These are phyloP conservation scores for Acanthamoeba lenticulata DNA, from an alignment of 208 protist species.

Conservation along the genomic window DNA sequence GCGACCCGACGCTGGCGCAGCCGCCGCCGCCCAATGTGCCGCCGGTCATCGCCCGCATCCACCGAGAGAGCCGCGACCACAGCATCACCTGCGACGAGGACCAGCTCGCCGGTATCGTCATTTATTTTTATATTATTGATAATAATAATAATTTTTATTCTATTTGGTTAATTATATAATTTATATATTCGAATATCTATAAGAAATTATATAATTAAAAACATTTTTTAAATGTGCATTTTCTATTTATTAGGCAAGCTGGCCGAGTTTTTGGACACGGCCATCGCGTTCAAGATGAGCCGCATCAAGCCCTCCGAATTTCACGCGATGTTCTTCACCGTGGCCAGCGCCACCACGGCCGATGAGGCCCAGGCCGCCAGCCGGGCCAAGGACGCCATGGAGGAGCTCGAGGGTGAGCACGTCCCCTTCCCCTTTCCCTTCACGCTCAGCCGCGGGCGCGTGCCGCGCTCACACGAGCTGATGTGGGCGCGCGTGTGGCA, in stretches of 20 bases:
- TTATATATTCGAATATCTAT: too few relatives aligned
- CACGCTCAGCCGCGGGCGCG: not conserved
- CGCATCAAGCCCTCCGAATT: slow-evolving; percentile 58
- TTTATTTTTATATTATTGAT: too few relatives aligned
- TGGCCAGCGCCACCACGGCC: not conserved
- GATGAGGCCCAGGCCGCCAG: not conserved
- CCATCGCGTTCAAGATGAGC: not conserved
- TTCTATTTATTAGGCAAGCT: too few relatives aligned
- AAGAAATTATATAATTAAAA: too few relatives aligned
- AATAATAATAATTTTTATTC: too few relatives aligned
- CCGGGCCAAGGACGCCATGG: slow-evolving; percentile 61
- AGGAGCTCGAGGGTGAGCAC: slow-evolving; percentile 39
- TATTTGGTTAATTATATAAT: too few relatives aligned
- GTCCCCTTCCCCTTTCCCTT: not conserved
- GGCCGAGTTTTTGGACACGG: slow-evolving; percentile 60
- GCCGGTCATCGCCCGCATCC: not conserved
- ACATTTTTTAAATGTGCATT: too few relatives aligned
- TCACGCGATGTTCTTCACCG: slow-evolving; percentile 53
- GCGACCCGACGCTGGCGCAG: not conserved
- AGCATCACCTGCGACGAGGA: slow-evolving; percentile 29
- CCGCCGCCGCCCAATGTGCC: not conserved
- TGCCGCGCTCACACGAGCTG: too few relatives aligned
- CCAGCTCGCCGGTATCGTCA: not conserved
- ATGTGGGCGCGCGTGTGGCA: not conserved
- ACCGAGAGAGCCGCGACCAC: slow-evolving; percentile 21